phyloP scores from a whole-genome alignment of 495 filamentous ascomycete genomes.

The Aspergillus mulundensis region DNA sequence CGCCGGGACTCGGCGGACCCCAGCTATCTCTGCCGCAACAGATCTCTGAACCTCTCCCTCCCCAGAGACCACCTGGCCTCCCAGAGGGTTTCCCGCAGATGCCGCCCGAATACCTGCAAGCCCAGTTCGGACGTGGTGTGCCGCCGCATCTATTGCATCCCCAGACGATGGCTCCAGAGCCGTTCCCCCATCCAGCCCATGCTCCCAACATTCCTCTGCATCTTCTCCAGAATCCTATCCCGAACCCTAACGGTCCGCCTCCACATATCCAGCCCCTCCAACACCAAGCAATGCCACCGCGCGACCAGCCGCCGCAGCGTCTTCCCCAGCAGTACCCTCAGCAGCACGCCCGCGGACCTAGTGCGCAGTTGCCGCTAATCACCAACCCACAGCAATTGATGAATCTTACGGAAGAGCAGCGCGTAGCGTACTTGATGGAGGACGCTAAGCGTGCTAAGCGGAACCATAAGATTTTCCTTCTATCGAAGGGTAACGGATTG shows the following conservation, averaged over 20 bases:
- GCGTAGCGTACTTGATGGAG: slow-evolving; percentile 74
- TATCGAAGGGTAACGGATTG: slow-evolving; percentile 91
- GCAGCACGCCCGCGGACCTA: slow-evolving; percentile 23
- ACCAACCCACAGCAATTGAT: slow-evolving; percentile 71
- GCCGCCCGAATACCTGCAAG: slow-evolving; percentile 48
- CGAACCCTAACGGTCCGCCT: slow-evolving; percentile 38
- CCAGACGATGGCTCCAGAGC: slow-evolving; percentile 43
- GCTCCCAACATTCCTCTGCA: slow-evolving; percentile 37
- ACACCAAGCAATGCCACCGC: slow-evolving; percentile 29
- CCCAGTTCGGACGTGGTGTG: slow-evolving; percentile 44
- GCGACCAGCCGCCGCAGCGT: slow-evolving; percentile 33
- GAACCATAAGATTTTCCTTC: slow-evolving; percentile 94
- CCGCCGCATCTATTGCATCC: slow-evolving; percentile 48
- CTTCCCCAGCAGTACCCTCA: slow-evolving; percentile 22
- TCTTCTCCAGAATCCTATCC: slow-evolving; percentile 39
- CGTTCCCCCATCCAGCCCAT: slow-evolving; percentile 39
- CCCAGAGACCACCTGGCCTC: slow-evolving; percentile 31
- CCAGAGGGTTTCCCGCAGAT: slow-evolving; percentile 39
- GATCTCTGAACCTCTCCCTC: slow-evolving; percentile 31
- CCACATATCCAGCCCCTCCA: slow-evolving; percentile 31
- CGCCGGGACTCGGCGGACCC: slow-evolving; percentile 29
- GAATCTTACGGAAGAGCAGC: slow-evolving; percentile 72
- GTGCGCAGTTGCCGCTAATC: slow-evolving; percentile 47
- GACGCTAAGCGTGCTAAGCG: slow-evolving; percentile 94
- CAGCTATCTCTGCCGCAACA: slow-evolving; percentile 29